These are phyloP conservation scores for Cordyceps farinosa DNA, from an alignment of 2,329 filamentous ascomycete genomes.

Conservation along the genomic window DNA sequence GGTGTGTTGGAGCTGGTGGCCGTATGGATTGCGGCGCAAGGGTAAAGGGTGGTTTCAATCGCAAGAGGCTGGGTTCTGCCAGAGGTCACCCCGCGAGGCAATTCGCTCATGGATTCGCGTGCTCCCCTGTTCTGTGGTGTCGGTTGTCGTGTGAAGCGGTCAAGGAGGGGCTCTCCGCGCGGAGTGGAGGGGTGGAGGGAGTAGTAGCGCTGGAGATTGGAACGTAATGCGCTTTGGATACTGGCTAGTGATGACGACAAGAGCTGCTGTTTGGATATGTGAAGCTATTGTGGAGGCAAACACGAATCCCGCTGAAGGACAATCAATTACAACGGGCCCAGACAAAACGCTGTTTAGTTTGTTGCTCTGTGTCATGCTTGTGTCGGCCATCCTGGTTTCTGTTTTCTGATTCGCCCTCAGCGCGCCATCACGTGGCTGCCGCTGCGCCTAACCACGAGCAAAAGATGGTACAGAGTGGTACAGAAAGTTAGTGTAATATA, in stretches of 20 bases:
- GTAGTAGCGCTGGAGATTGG: constrained; percentile 5
- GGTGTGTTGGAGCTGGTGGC: constrained; percentile 6
- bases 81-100: constrained; percentile 11
- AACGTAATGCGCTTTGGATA: neutral
- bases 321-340: neutral
- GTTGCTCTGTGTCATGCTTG: neutral
- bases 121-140: neutral
- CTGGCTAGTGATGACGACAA: neutral
- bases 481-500: too few species aligned
- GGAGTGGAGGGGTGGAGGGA: constrained; percentile 15
- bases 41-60: neutral
- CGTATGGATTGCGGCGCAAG: neutral
- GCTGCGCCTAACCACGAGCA: too few species aligned
- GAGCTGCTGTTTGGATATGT: neutral
- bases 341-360: neutral
- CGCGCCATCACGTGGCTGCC: too few species aligned
- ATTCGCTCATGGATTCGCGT: constrained; percentile 9
- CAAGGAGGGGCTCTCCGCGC: constrained; percentile 15
- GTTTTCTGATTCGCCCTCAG: too few species aligned
- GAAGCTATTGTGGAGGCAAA: neutral
- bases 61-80: constrained; percentile 1
- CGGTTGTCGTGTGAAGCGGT: constrained; percentile 13
- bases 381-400: too few species aligned
- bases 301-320: neutral
- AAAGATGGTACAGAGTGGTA: too few species aligned